phyloP scores from a whole-genome alignment of 257 asterid species.

The Eustoma russellianum region DNA sequence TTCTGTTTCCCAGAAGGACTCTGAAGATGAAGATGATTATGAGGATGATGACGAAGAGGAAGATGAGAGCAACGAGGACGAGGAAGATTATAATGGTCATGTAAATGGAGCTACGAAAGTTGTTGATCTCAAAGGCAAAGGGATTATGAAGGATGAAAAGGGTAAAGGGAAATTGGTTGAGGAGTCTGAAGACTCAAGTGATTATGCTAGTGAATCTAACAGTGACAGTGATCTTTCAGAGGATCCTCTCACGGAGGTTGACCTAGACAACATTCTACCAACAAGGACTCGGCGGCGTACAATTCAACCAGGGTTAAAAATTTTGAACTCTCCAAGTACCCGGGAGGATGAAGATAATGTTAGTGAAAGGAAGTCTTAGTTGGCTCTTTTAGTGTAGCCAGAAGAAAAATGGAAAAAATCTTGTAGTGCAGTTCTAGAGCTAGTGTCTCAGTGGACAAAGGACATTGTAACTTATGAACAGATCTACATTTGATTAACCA shows the following conservation, averaged over 20 bases:
- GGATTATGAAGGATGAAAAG: constrained; percentile 25
- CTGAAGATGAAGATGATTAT: constrained; percentile 2
- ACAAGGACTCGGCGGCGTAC: constrained; percentile 29
- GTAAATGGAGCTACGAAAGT: constrained; percentile 12
- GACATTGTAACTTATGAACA: too few relatives aligned
- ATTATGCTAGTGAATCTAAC: constrained; percentile 18
- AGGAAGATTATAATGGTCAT: constrained; percentile 13
- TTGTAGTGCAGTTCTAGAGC: too few relatives aligned
- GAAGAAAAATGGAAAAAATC: background rate
- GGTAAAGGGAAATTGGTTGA: constrained; percentile 38
- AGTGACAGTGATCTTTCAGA: constrained; percentile 26
- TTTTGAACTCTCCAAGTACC: constrained; percentile 11
- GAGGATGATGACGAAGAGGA: constrained; percentile 9
- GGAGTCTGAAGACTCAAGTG: constrained; percentile 25
- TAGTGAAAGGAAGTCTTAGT: constrained; percentile 5
- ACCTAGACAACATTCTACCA: constrained; percentile 33
- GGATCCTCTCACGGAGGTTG: constrained; percentile 34
- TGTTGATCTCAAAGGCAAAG: constrained; percentile 28
- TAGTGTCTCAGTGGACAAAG: too few relatives aligned
- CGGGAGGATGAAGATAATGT: constrained; percentile 7
- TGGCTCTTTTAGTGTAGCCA: background rate
- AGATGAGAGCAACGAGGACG: constrained; percentile 6
- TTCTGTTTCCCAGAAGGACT: background rate
- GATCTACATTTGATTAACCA: too few relatives aligned
- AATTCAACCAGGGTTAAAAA: constrained; percentile 15